Base-by-base conservation (phyloP, 2,329 filamentous ascomycete species). In the Epichloe baconii region DNA sequence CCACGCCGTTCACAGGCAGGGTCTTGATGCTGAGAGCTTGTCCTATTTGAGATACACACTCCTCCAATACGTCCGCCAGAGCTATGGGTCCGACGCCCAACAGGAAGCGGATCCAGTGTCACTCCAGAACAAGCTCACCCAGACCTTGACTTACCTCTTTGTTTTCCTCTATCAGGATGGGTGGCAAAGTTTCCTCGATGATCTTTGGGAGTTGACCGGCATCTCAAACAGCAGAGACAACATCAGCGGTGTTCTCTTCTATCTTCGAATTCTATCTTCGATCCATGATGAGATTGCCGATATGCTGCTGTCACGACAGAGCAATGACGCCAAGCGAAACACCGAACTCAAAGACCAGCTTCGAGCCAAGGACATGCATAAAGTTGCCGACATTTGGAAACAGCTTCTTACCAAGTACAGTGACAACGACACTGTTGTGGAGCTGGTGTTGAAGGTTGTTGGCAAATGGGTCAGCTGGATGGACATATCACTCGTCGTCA, bases 391-490 rank as follows among this genome's bases (percentile, higher is more conserved):
- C 54, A 91, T 89, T 4, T 98, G 93, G 93, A 87, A 93, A 66
- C 86, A 95, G 62, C 85, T 98, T 44, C 76, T 98, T 51, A 76
- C 80, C 11, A 80, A 84, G 61, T 97, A 90, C 77, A 75, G 77
- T 57, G 79, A 78, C 62, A 80, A 85, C 58, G 83, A 89, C 62
- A 66, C 71, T 42, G 78, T 97, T 52, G 78, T 95, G 43, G 89
- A 96, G 66, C 83, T 94, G 76, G 90, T 87, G 59, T 76, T 98
- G 49, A 88, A 85, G 68, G 85, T 89, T n/a, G 82, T 98, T 57
- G 89, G 88, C 38, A 93, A 91, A 66, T 98, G 93, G 91, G 89
- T 95, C 54, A 94, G 89, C 76, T 98, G 93, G 93, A 95, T 94
- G 62, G 93, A 97, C 64, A 97, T 98, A 60, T 86, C 86, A 48